Evolutionary conservation across 75 land plant genomes (phyloP).

Genomic region (Gnetum montanum): DNA sequence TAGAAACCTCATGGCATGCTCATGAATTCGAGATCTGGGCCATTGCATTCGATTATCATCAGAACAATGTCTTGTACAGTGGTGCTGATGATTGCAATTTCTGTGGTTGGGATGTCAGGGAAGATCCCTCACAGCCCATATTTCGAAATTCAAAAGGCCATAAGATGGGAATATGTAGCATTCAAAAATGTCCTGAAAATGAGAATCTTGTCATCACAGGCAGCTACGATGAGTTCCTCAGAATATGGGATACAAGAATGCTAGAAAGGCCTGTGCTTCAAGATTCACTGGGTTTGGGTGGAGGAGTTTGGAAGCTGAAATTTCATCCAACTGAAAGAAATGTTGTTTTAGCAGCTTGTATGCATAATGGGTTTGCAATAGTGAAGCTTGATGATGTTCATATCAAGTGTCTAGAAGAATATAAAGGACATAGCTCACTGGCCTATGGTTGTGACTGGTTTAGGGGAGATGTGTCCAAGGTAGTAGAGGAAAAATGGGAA

Average conservation of each 20-base stretch:
- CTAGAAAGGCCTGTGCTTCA: slow-evolving; percentile 42
- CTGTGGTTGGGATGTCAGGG: slow-evolving; percentile 79
- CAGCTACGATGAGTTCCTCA: slow-evolving; percentile 84
- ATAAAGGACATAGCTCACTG: slow-evolving; percentile 62
- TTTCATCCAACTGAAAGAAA: slow-evolving; percentile 50
- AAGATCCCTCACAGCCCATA: slow-evolving; percentile 23
- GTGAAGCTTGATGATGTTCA: slow-evolving; percentile 25
- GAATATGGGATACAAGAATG: slow-evolving; percentile 84
- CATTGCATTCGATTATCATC: slow-evolving; percentile 50
- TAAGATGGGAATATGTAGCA: slow-evolving; percentile 86
- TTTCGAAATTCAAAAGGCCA: slow-evolving; percentile 67
- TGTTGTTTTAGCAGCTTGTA: slow-evolving; percentile 80
- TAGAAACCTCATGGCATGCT: slow-evolving; percentile 41
- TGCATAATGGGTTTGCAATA: slow-evolving; percentile 93
- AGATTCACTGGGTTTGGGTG: slow-evolving; percentile 59
- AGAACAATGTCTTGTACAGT: slow-evolving; percentile 52
- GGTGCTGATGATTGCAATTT: slow-evolving; percentile 92
- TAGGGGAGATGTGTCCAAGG: slow-evolving; percentile 17
- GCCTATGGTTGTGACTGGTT: slow-evolving; percentile 97
- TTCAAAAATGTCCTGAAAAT: slow-evolving; percentile 45
- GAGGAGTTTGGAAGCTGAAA: slow-evolving; percentile 97
- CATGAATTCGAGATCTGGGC: slow-evolving; percentile 86
- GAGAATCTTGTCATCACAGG: slow-evolving; percentile 68
- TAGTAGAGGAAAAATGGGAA: slow-evolving; percentile 5
- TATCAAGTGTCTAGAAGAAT: slow-evolving; percentile 39